These are phyloP conservation scores for Lepidium sativum DNA, from an alignment of 345 rosid genomes.

Conservation along the genomic window DNA sequence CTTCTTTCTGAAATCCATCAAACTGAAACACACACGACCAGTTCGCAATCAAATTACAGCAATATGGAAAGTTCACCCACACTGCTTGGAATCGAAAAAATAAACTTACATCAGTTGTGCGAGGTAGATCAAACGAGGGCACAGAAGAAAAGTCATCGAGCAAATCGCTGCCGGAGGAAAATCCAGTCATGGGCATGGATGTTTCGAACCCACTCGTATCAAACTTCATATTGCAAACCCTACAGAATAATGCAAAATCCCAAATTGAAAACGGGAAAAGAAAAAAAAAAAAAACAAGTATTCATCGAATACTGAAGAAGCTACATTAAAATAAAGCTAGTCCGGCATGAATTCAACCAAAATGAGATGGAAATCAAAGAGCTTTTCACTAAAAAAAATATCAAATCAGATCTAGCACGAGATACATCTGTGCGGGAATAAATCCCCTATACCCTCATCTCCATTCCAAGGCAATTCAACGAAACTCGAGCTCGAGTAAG, in stretches of 20 bases:
- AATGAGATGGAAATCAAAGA: background rate
- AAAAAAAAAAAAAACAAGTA: background rate
- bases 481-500: background rate
- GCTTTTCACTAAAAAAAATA: background rate
- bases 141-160: constrained; percentile 38
- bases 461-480: background rate
- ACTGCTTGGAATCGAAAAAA: background rate
- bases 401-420: constrained; percentile 16
- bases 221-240: constrained; percentile 60
- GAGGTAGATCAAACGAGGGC: constrained; percentile 63
- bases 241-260: background rate
- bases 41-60: constrained; percentile 1
- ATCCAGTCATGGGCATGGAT: constrained; percentile 30
- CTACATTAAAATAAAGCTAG: background rate
- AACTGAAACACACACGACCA: constrained; percentile 44
- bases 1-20: constrained; percentile 83
- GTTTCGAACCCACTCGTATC: constrained; percentile 77
- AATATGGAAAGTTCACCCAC: background rate
- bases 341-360: background rate
- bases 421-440: background rate
- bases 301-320: background rate
- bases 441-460: background rate
- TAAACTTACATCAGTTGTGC: constrained; percentile 55
- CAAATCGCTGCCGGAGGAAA: constrained; percentile 27
- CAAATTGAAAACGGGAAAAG: background rate